Base-by-base conservation (phyloP, 495 filamentous ascomycete genomes). In the Penicillium lividum region DNA sequence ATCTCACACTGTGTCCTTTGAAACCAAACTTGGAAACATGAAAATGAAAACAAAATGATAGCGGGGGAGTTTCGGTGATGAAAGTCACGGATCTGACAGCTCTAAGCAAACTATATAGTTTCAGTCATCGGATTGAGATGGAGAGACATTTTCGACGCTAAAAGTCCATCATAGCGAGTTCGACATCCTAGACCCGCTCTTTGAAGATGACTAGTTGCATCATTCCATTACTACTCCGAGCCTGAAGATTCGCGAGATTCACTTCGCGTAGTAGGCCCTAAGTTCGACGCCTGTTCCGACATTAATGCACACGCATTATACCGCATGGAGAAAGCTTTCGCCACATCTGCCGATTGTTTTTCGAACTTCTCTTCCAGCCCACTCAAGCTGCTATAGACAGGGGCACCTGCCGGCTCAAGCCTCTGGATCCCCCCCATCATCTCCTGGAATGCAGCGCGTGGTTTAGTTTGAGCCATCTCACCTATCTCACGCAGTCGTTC, bases 221-320 rank as follows among this genome's bases (percentile, higher is more conserved):
- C 40, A 22, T 18, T 22, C 40, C 40, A 3, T 22, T 44, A 13
- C 18, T 44, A 44, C 40, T 18, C 40, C 7, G 15, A 44, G 15
- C 40, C n/a, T 22, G n/a, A 16, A 22, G 11, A 44, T 44, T 44
- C 40, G 40, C 18, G n/a, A 11, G 40, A 4, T 44, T 16, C 40
- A 22, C 15, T 18, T n/a, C 40, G 40, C 40, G 40, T 16, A 18
- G 40, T 15, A n/a, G 40, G 40, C 15, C 15, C 15, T 44, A 44
- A 7, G 15, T 15, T 44, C 40, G 15, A 44, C 18, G 40, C 40
- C 16, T 44, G 40, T 16, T 22, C 40, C 1, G 40, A 44, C 40
- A 44, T 44, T 44, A 44, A 44, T 44, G 40, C 40, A 44, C 40
- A 44, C 15, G 40, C 40, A 16, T 44, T 44, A 44, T 44, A 44